A percentile compares a stretch with the other conserved stretches of the same genome.
Conservation (phyloP, 805 yeast species). For the Kuraishia floccosa region DNA sequence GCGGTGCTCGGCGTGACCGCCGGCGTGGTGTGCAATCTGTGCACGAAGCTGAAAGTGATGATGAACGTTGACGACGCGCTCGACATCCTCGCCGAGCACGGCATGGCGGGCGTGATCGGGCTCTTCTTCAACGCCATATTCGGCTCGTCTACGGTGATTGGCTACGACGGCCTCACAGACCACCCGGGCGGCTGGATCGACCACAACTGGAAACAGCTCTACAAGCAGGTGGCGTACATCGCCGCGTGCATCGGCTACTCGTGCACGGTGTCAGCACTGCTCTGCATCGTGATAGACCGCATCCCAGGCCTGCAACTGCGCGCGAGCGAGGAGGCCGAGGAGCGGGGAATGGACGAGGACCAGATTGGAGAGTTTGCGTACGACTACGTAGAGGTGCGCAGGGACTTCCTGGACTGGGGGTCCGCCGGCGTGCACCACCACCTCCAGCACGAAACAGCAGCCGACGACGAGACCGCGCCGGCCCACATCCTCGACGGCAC, state of each 20-base stretch:
- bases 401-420: slow-evolving; percentile 64
- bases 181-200: slow-evolving; percentile 90
- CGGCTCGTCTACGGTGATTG: slow-evolving; percentile 80
- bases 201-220: slow-evolving; percentile 84
- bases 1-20: slow-evolving; percentile 73
- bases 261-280: slow-evolving; percentile 62
- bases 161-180: slow-evolving; percentile 77
- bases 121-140: slow-evolving; percentile 81
- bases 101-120: slow-evolving; percentile 89
- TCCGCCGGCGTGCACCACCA: too few species aligned
- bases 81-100: slow-evolving; percentile 98
- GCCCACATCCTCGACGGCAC: not conserved
- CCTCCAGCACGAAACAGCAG: too few species aligned
- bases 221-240: slow-evolving; percentile 79
- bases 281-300: slow-evolving; percentile 62
- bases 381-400: slow-evolving; percentile 92
- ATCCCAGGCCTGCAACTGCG: slow-evolving; percentile 79
- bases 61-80: slow-evolving; percentile 82
- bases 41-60: slow-evolving; percentile 79
- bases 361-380: slow-evolving; percentile 99
- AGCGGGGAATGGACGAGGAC: slow-evolving; percentile 87
- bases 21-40: slow-evolving; percentile 78
- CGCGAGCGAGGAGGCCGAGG: slow-evolving; percentile 78
- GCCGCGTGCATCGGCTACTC: slow-evolving; percentile 68
- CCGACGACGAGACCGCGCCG: too few species aligned